phyloP scores from a whole-genome alignment of 2,329 filamentous ascomycete genomes.

The Chaetomiaceae sp. region DNA sequence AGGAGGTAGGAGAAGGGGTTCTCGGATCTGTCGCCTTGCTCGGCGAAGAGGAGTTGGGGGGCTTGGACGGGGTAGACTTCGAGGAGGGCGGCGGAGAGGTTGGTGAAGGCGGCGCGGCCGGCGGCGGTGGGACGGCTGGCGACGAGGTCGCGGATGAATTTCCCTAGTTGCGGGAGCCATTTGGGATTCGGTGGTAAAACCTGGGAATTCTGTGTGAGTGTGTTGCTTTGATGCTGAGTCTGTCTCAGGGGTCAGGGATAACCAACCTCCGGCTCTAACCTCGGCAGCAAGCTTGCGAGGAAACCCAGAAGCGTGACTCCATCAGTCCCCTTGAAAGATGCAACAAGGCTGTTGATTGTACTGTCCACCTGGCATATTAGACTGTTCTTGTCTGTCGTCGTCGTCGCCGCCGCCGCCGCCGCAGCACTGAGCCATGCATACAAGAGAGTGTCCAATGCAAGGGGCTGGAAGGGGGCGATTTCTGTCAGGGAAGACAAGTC shows the following conservation, averaged over 20 bases:
- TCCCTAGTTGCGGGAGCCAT: constrained; percentile 49
- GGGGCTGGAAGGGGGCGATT: constrained; percentile 49
- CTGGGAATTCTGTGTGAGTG: constrained; percentile 31
- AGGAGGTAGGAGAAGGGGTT: constrained; percentile 60
- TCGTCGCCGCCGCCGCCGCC: constrained; percentile 29
- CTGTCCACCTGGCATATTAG: constrained; percentile 42
- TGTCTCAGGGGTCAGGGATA: neutral
- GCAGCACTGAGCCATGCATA: constrained; percentile 54
- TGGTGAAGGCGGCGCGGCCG: constrained; percentile 56
- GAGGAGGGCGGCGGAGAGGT: constrained; percentile 54
- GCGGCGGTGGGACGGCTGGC: constrained; percentile 50
- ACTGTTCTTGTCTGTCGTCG: constrained; percentile 29
- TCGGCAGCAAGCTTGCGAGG: constrained; percentile 49
- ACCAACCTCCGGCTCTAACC: constrained; percentile 46
- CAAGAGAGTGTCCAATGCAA: constrained; percentile 52
- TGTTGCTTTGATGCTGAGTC: neutral
- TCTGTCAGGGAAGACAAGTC: constrained; percentile 55
- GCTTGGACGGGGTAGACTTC: constrained; percentile 48
- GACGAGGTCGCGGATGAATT: constrained; percentile 51
- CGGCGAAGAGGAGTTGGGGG: constrained; percentile 50
- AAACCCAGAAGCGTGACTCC: constrained; percentile 57
- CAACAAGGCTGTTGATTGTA: constrained; percentile 45
- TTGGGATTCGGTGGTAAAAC: constrained; percentile 44
- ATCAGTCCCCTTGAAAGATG: constrained; percentile 56
- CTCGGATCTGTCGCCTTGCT: constrained; percentile 33